Conservation (phyloP, 2,329 filamentous ascomycete species). For the Aspergillus fumigatiaffinis region DNA sequence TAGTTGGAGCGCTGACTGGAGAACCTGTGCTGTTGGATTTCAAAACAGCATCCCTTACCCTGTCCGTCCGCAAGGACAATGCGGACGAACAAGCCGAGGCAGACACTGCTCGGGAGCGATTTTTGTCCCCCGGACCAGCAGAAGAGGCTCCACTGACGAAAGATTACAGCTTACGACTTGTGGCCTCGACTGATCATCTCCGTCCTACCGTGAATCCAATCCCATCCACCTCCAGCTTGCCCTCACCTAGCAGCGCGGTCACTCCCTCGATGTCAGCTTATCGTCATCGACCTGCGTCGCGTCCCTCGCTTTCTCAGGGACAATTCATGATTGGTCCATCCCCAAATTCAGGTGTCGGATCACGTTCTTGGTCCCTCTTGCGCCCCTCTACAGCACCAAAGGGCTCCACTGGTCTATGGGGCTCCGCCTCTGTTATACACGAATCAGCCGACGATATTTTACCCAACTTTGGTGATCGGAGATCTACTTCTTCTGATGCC, state of each 20-base stretch:
- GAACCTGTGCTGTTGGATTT: slow-evolving; percentile 90
- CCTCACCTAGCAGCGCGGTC: slow-evolving; percentile 19
- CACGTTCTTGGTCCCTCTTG: slow-evolving; percentile 21
- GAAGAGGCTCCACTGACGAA: slow-evolving; percentile 40
- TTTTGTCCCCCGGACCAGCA: slow-evolving; percentile 4
- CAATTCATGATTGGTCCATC: slow-evolving; percentile 23
- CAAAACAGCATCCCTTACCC: slow-evolving; percentile 82
- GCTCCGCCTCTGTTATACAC: slow-evolving; percentile 21
- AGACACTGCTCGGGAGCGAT: background rate
- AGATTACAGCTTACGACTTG: slow-evolving; percentile 56
- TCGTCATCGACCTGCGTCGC: slow-evolving; percentile 30
- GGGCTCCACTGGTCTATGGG: slow-evolving; percentile 34
- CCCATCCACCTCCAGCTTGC: slow-evolving; percentile 23
- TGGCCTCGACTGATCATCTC: slow-evolving; percentile 60
- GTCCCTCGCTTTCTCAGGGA: slow-evolving; percentile 23
- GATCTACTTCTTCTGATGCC: slow-evolving; percentile 12
- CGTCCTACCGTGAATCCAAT: slow-evolving; percentile 41
- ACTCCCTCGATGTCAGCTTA: slow-evolving; percentile 26
- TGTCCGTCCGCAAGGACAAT: slow-evolving; percentile 64
- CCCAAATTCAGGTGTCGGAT: slow-evolving; percentile 8
- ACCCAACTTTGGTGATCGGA: slow-evolving; percentile 33
- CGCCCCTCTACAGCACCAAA: slow-evolving; percentile 22
- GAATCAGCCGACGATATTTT: slow-evolving; percentile 31
- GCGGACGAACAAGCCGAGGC: slow-evolving; percentile 5
- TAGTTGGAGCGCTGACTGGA: slow-evolving; percentile 87